Base-by-base conservation (phyloP, 2,329 filamentous ascomycete genomes). In the Aspergillus sojae region DNA sequence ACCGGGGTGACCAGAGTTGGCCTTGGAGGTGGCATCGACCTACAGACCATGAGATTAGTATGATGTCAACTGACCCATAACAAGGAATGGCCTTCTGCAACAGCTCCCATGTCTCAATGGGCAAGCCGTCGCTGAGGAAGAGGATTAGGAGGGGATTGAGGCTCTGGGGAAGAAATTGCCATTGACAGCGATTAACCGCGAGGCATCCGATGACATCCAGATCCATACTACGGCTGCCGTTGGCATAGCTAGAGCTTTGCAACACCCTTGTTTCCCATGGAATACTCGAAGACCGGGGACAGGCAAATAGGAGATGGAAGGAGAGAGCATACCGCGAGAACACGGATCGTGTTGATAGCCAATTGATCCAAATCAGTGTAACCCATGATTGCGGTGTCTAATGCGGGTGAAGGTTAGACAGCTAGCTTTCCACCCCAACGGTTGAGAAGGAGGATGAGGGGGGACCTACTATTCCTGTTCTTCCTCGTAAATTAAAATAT, bases 1-100 rank as follows among this genome's bases (percentile, higher is more conserved):
- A 87, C 95, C 95, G 77, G 95, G 95, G 85, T 99, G 95, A 79
- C 95, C 95, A 70, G 94, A 97, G 88, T 98, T 98, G 80, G 94
- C 93, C 81, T 91, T 86, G 82, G 90, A 89, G 77, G 94, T 97
- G 80, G 94, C 95, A 97, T 99, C 95, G 85, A 93, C 92, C 95
- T 99, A 79, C 65, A 72, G 32, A 21, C 52, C 2, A 34, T 39
- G 5, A 14, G 34, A 60, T 70, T 61, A 70, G 65, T 23, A 58
- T 23, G 28, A 61, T 50, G 23, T 39, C 41, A 34, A 41, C 9
- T 3, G 32, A 5, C 32, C 16, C 6, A n/a, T 10, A 12, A 34
- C 48, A 52, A 5, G 48, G 28, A n/a, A 32, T 21, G 5, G 48
- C 11, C 28, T 34, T 52, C 28, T n/a, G 48, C n/a, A n/a, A n/a